Evolutionary conservation across 805 yeast species (phyloP), one percentile per base, ranked within the genome.

Genomic region (Barnettozyma salicaria): DNA sequence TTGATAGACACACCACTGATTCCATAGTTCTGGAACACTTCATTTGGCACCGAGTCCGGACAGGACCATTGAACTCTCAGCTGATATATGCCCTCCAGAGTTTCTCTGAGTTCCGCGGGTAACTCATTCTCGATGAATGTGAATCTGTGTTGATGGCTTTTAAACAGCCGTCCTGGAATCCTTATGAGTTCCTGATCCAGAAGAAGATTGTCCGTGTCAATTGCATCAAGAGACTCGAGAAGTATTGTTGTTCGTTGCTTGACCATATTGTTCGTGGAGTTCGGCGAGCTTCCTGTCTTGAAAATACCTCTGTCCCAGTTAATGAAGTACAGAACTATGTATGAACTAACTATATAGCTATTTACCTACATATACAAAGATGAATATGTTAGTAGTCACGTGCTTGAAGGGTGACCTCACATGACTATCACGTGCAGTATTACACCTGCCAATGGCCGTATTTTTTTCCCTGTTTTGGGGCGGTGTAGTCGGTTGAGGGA

Each of bases 121-220:
- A 52, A 23, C 22, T 52, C 56, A 17, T 43, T 44, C 9, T 19
- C n/a, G 4, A 32, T 4, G 10, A 52, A 21, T 1, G 45, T 44
- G 9, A 52, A 40, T 19, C 48, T 40, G 20, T 48, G 50, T 26
- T 52, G 54, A 31, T 50, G 46, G 3, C 33, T 29, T 5, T 18
- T 34, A 33, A 43, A 45, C 18, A 52, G 32, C 1, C 53, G 41
- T 2, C 47, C 50, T 1, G 56, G 56, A 8, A 50, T 27, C 7
- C 34, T 36, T 19, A 52, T 41, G 3, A 34, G 19, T 1, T 43
- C 40, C 28, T 42, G 48, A 10, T 42, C 35, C 18, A 52, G 39
- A 4, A 45, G 25, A 3, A 44, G 40, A 22, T 52, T 52, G 28
- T 52, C 53, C 4, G 56, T 50, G 31, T 47, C 55, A 16, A 52